A percentile compares a stretch with the other conserved stretches of the same genome.
These are phyloP conservation scores for Pleodorina starrii DNA, from an alignment of 139 green algal species.

Conservation along the genomic window DNA sequence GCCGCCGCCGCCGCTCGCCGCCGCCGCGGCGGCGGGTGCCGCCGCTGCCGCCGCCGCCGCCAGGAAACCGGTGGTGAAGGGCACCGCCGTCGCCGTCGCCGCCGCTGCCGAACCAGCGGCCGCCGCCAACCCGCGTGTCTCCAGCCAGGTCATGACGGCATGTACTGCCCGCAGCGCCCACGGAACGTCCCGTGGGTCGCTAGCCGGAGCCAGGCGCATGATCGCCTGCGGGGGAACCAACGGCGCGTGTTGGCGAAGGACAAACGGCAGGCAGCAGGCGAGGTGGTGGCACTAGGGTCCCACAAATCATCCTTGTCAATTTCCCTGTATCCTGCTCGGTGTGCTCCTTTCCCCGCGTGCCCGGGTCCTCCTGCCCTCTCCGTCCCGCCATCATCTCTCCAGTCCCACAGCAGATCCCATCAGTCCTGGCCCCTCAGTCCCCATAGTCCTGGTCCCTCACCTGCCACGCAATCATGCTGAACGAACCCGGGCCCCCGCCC, in stretches of 20 bases:
- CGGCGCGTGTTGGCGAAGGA: not conserved
- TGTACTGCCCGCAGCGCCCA: constrained; percentile 9
- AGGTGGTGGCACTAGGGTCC: not conserved
- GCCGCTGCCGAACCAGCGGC: not conserved
- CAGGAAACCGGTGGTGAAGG: constrained; percentile 23
- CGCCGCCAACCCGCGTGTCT: not conserved
- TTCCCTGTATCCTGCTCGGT: not conserved
- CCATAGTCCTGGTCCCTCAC: not conserved
- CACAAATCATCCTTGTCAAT: not conserved
- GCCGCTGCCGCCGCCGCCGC: not conserved
- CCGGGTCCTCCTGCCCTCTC: not conserved
- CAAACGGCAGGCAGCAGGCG: not conserved
- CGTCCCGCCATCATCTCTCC: not conserved
- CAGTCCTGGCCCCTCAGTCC: not conserved
- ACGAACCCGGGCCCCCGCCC: constrained; percentile 5
- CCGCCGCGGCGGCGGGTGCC: not conserved
- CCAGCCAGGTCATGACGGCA: constrained; percentile 16
- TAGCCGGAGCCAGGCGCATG: constrained; percentile 35
- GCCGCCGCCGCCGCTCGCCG: not conserved
- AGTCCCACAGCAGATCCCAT: not conserved
- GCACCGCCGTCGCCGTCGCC: not conserved
- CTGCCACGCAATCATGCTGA: constrained; percentile 49
- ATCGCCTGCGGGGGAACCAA: not conserved
- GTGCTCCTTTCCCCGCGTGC: not conserved
- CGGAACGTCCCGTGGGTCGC: constrained; percentile 26